Base-by-base conservation (phyloP, 2,329 filamentous ascomycete species). In the Pleurostoma richardsiae region DNA sequence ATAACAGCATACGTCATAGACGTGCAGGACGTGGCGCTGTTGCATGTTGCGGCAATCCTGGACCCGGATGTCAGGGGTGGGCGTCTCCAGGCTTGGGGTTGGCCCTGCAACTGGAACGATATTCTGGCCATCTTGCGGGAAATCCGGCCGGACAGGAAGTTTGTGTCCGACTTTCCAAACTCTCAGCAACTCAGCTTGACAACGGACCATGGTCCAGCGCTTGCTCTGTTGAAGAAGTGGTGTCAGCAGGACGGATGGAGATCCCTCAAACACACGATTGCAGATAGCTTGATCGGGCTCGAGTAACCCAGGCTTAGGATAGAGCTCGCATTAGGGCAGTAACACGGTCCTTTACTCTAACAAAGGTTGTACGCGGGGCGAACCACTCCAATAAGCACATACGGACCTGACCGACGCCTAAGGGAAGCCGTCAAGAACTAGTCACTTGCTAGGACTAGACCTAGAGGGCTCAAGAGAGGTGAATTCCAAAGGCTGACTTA, bases 31-130 rank as follows among this genome's bases (percentile, higher is more conserved):
- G 46, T 48, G 5, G 62, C 56, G 2, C 43, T 54, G 28, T 47
- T 65, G 11, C 62, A 66, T 38, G 52, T 65, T 4, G 59, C 58
- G 2, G 57, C 56, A 6, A 42, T 61, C 4, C 49, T 59, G 6
- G 54, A 62, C 27, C 50, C 56, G 3, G 54, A 57, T 3, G 52
- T 64, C 4, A 41, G 55, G 29, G 53, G 53, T 10, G 47, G 52
- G 39, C 59, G 63, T 5, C 38, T 65, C 4, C 57, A 58, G 39
- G 54, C 54, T 5, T 65, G 54, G 50, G 58, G 55, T 0, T 44
- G 56, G 11, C 46, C 42, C 10, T 53, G 45, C 39, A 59, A 58
- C 44, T 59, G 56, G 53, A 59, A 59, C 40, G 51, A 54, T 29
- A 44, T 59, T 2, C 44, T 64, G 3, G 47, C 46, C 6, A 50